Percentiles rank a stretch among this genome's conserved stretches.
Evolutionary conservation across 495 filamentous ascomycete genomes (phyloP).

Genomic region (Talaromyces proteolyticus): DNA sequence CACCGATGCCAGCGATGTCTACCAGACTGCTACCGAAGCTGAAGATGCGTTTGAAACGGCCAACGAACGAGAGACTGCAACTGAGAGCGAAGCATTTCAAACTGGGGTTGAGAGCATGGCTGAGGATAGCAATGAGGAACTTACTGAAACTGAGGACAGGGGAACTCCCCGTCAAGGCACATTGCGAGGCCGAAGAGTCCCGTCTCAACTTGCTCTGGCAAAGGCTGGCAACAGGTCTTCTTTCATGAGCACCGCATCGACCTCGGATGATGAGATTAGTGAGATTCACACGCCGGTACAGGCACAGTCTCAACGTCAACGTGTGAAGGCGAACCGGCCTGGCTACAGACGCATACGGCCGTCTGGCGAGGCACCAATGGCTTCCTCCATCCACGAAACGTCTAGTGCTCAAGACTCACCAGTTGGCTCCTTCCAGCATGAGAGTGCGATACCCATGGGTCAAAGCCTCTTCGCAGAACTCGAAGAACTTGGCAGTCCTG

Average conservation of each 20-base stretch:
- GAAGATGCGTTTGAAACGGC: constrained; percentile 78
- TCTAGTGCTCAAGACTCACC: constrained; percentile 48
- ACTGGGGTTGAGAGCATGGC: constrained; percentile 79
- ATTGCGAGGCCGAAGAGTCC: constrained; percentile 20
- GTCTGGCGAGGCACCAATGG: constrained; percentile 57
- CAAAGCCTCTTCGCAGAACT: constrained; percentile 91
- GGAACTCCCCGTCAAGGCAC: constrained; percentile 32
- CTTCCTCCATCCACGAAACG: constrained; percentile 34
- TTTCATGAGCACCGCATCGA: constrained; percentile 84
- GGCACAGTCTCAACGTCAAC: constrained; percentile 58
- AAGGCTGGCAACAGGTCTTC: constrained; percentile 57
- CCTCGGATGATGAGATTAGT: constrained; percentile 74
- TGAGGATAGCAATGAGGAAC: constrained; percentile 71
- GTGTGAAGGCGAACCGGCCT: constrained; percentile 61
- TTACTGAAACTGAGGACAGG: constrained; percentile 80
- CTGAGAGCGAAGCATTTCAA: constrained; percentile 91
- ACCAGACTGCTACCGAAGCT: constrained; percentile 80
- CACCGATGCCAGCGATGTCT: constrained; percentile 55
- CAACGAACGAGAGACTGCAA: constrained; percentile 66
- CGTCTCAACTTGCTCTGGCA: constrained; percentile 33
- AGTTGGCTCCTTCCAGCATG: constrained; percentile 31
- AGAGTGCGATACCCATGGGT: constrained; percentile 47
- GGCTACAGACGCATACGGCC: constrained; percentile 56
- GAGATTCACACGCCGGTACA: constrained; percentile 60
- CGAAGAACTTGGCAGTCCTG: constrained; percentile 62